A percentile compares a stretch with the other conserved stretches of the same genome.
phyloP scores from a whole-genome alignment of 179 eudicot species.

The Spinacia oleracea region DNA sequence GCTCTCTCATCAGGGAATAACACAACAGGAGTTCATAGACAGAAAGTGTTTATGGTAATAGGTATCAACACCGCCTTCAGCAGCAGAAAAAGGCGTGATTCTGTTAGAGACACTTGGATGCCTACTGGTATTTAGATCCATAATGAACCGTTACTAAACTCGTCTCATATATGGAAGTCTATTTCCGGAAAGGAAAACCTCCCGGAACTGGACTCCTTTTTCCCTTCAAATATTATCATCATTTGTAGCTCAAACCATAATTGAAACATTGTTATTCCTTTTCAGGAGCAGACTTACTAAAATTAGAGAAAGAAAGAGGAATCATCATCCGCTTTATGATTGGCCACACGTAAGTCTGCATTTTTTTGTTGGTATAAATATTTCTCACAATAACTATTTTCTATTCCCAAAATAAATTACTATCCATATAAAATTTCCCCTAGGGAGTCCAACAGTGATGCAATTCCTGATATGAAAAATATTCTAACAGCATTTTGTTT shows the following conservation, averaged over 20 bases:
- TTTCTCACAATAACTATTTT: too few relatives aligned
- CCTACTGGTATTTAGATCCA: constrained; percentile 24
- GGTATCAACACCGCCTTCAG: constrained; percentile 39
- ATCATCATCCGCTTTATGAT: constrained; percentile 36
- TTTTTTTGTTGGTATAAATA: neutral
- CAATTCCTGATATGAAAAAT: neutral
- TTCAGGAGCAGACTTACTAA: constrained; percentile 25
- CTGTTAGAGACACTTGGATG: constrained; percentile 36
- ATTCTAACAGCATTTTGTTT: neutral
- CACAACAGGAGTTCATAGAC: neutral
- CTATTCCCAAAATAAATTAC: too few relatives aligned
- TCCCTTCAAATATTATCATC: too few relatives aligned
- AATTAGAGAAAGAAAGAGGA: constrained; percentile 28
- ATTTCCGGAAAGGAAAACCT: too few relatives aligned
- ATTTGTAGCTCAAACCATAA: neutral
- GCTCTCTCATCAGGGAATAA: neutral
- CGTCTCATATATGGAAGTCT: neutral
- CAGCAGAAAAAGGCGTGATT: constrained; percentile 33
- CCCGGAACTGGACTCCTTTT: too few relatives aligned
- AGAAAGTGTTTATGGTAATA: constrained; percentile 26
- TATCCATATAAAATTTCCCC: neutral
- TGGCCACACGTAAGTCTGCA: constrained; percentile 30
- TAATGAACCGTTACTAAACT: too few relatives aligned
- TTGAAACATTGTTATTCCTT: neutral
- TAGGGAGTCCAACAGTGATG: too few relatives aligned